Evolutionary conservation across 768 basidiomycete species (phyloP).

Genomic region (Leccinum aurantiacum): DNA sequence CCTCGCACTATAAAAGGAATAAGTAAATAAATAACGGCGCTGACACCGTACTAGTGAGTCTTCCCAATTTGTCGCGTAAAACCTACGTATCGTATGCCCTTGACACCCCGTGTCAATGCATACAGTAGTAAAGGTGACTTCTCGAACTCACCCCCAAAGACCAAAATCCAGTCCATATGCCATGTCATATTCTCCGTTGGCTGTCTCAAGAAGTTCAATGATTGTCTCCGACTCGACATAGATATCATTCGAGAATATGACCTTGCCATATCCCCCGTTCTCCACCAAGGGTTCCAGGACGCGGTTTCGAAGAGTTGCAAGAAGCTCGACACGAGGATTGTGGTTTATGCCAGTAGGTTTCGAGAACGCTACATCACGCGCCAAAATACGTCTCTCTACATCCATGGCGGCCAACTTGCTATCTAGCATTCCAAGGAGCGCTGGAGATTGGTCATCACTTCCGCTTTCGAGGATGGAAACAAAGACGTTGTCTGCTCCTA

Average conservation of each 20-base stretch:
- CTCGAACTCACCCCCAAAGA: constrained; percentile 30
- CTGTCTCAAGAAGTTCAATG: constrained; percentile 41
- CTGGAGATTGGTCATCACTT: constrained; percentile 19
- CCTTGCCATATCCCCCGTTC: constrained; percentile 38
- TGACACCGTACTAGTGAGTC: constrained; percentile 16
- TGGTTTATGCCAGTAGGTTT: constrained; percentile 4
- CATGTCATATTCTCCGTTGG: constrained; percentile 41
- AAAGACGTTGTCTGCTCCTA: constrained; percentile 44
- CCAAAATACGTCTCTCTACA: constrained; percentile 17
- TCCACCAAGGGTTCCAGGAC: constrained; percentile 41
- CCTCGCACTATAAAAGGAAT: background rate
- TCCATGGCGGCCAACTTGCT: constrained; percentile 8
- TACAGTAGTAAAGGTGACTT: background rate
- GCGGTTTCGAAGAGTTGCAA: constrained; percentile 37
- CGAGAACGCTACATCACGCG: background rate
- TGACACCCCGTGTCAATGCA: background rate
- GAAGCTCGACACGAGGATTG: background rate
- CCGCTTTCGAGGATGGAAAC: constrained; percentile 42
- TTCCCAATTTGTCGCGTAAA: constrained; percentile 19
- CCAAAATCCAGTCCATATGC: constrained; percentile 43
- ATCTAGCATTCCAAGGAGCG: constrained; percentile 11
- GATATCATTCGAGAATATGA: constrained; percentile 45
- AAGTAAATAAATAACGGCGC: background rate
- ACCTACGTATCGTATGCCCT: constrained; percentile 29
- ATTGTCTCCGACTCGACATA: constrained; percentile 40